Base-by-base conservation (phyloP, 179 eudicot species). In the Sideroxylon spinosum region DNA sequence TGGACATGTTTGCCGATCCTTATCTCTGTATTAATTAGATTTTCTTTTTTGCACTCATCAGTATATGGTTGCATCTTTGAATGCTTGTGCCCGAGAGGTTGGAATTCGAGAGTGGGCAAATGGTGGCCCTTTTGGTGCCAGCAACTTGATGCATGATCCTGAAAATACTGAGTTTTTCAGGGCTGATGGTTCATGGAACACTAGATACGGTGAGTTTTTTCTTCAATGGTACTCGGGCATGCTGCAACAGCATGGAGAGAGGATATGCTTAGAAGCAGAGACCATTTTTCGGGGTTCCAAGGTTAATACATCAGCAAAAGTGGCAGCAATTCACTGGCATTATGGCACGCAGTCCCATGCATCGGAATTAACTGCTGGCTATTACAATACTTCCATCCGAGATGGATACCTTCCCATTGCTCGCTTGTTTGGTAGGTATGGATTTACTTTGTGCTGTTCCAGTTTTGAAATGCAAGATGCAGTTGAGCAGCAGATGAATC, bases 311-410 rank as follows among this genome's bases (percentile, higher is more conserved):
- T 88, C 89, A n/a, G 91, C 78, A 68, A 88, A 86, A 78, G 78
- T 88, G 26, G 85, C 86, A 50, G 86, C 82, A 46, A 79, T 81
- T 55, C 85, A 88, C 84, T 85, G 89, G 88, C 89, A 86, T 65
- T 86, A 79, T 28, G 76, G 66, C 26, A 83, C 88, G 3, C 62
- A 64, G 17, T 85, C 90, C 57, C 88, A 85, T 71, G 79, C 88
- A 19, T 79, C 85, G 1, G 90, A 87, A 78, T 80, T 87, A 66
- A 87, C 90, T 29, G 86, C 85, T 74, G 88, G 85, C 19, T 87
- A 83, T 53, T 82, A 86, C 78, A 86, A 87, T 71, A 86, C 88
- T 22, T 59, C 62, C 8, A 25, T 5, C 23, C 71, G 85, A 78
- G 87, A 88, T 76, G 91, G 91, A 44, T 85, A 75, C 64, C 61